Percentiles rank a stretch among this genome's conserved stretches.
These are phyloP conservation scores for Alternaria metachromatica DNA, from an alignment of 2,329 filamentous ascomycete genomes.

Conservation along the genomic window DNA sequence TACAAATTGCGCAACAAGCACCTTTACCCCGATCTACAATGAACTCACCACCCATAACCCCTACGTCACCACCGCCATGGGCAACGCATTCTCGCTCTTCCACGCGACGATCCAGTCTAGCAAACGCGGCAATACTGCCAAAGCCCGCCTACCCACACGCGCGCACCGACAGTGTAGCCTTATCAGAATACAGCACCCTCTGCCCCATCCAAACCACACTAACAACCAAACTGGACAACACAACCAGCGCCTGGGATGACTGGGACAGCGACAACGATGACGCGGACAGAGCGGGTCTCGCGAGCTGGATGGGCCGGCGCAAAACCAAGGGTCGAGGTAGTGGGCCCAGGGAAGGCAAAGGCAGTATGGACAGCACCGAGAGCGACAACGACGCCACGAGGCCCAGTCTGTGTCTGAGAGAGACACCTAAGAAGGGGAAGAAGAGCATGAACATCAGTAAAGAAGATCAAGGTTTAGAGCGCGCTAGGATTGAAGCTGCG, in stretches of 20 bases:
- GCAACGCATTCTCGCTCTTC: constrained; percentile 28
- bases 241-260: constrained; percentile 46
- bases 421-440: not conserved
- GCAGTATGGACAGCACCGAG: constrained; percentile 21
- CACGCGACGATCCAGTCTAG: constrained; percentile 31
- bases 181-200: constrained; percentile 36
- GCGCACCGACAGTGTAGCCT: constrained; percentile 36
- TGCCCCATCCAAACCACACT: constrained; percentile 28
- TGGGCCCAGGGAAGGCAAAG: constrained; percentile 15
- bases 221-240: constrained; percentile 33
- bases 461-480: constrained; percentile 9
- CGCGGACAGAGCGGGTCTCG: constrained; percentile 38
- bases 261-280: constrained; percentile 43
- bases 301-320: constrained; percentile 31
- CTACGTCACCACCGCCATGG: constrained; percentile 34
- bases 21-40: constrained; percentile 8
- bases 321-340: constrained; percentile 8
- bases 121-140: constrained; percentile 32
- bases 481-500: not conserved
- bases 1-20: constrained; percentile 34
- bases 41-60: constrained; percentile 23
- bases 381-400: constrained; percentile 8
- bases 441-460: constrained; percentile 6
- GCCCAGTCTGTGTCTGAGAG: constrained; percentile 1
- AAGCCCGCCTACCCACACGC: constrained; percentile 16